phyloP scores from a whole-genome alignment of 768 basidiomycete genomes.

The Kwoniella botswanensis region DNA sequence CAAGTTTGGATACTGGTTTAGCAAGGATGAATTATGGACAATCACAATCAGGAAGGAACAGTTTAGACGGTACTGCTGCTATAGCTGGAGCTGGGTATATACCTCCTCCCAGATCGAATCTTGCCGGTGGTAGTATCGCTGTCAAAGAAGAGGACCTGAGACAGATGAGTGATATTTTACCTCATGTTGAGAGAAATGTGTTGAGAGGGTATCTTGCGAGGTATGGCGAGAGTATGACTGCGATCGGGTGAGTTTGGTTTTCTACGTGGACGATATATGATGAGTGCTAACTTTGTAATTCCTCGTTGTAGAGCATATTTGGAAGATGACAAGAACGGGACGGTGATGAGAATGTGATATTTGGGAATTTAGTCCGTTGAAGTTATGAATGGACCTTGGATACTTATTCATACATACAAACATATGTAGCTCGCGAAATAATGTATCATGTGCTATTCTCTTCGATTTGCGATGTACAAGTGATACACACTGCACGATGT shows the following conservation, averaged over 20 bases:
- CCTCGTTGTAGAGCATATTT: slow-evolving; percentile 40
- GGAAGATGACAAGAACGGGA: slow-evolving; percentile 52
- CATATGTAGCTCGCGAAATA: not conserved
- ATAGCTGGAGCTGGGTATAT: not conserved
- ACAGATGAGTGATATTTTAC: slow-evolving; percentile 47
- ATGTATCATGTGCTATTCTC: not conserved
- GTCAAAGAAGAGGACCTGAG: slow-evolving; percentile 43
- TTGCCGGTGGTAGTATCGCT: not conserved
- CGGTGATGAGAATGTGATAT: slow-evolving; percentile 14
- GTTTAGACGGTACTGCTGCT: slow-evolving; percentile 12
- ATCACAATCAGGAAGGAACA: not conserved
- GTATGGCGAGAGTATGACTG: slow-evolving; percentile 50
- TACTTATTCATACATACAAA: not conserved
- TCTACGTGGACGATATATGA: not conserved
- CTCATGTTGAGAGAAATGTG: slow-evolving; percentile 42
- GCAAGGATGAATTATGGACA: slow-evolving; percentile 10
- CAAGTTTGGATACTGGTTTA: slow-evolving; percentile 40
- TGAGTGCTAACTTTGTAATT: slow-evolving; percentile 17
- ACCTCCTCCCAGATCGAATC: slow-evolving; percentile 1
- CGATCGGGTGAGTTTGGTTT: slow-evolving; percentile 46
- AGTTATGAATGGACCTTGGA: too few species aligned
- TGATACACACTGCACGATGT: too few species aligned
- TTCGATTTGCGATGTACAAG: too few species aligned
- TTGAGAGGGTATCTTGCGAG: slow-evolving; percentile 42
- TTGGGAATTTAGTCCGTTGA: too few species aligned